Evolutionary conservation across 1,139 yeast species (phyloP).

Genomic region (Casaregolazyma lundiana): DNA sequence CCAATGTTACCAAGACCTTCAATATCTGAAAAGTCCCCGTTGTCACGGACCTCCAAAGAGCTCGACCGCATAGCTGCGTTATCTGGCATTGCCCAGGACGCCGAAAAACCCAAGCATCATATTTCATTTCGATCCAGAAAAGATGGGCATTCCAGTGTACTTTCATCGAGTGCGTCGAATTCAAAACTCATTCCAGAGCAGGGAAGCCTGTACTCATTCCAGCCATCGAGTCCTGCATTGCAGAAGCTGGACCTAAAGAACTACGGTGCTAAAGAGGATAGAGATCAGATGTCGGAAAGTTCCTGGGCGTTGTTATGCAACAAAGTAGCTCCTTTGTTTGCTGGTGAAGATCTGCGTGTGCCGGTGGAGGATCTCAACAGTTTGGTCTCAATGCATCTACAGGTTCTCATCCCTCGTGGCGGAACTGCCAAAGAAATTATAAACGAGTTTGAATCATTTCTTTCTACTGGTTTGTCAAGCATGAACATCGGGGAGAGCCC

Average conservation of each 20-base stretch:
- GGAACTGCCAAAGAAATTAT: constrained; percentile 38
- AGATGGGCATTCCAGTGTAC: constrained; percentile 36
- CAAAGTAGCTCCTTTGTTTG: constrained; percentile 44
- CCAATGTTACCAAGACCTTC: constrained; percentile 31
- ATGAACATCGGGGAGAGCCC: constrained; percentile 34
- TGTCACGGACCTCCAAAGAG: constrained; percentile 41
- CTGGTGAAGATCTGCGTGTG: constrained; percentile 43
- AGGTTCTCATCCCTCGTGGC: constrained; percentile 40
- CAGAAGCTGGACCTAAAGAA: constrained; percentile 33
- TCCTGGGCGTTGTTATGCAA: constrained; percentile 46
- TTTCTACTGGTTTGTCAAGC: constrained; percentile 41
- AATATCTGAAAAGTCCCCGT: constrained; percentile 37
- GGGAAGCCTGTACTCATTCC: constrained; percentile 44
- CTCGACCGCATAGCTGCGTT: constrained; percentile 39
- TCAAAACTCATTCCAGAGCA: constrained; percentile 42
- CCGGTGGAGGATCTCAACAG: constrained; percentile 57
- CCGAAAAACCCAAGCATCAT: constrained; percentile 37
- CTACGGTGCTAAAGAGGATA: constrained; percentile 38
- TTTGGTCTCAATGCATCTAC: constrained; percentile 44
- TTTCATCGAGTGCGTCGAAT: constrained; percentile 47
- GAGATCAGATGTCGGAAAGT: constrained; percentile 44
- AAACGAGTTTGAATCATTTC: constrained; percentile 44
- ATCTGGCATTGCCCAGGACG: constrained; percentile 18
- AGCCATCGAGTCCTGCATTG: constrained; percentile 37
- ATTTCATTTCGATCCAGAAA: constrained; percentile 37